Evolutionary conservation across 768 basidiomycete genomes (phyloP), one percentile per base, ranked within the genome.

Genomic region (Leucocoprinus sp.): DNA sequence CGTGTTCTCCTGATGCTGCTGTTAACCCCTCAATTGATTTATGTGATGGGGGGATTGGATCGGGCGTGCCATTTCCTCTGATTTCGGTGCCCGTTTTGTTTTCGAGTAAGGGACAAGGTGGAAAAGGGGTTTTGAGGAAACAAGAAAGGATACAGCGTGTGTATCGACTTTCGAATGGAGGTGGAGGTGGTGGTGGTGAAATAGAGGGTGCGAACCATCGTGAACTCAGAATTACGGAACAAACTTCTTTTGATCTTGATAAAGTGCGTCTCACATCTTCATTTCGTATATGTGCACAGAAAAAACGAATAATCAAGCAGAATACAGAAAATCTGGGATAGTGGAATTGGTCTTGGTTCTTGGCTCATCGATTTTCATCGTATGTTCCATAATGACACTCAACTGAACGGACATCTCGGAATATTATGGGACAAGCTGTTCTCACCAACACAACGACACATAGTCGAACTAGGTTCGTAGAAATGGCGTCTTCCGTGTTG

Each of bases 261-360:
- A 95, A 96, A 57, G 71, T 49, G 35, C 6, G 27, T 15, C 8
- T 15, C 9, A 2, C n/a, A 15, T 28, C 24, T 35, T 37, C 26
- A 4, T 11, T 46, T 51, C 31, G 11, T 14, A n/a, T 31, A 31
- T 12, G 12, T 6, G 5, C 12, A 12, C 6, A 5, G 12, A 28
- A 28, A 28, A 37, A 53, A 52, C 24, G 56, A 47, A 62, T 54
- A 52, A 51, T 53, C 44, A 62, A 55, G 51, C 59, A 53, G 31
- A 57, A 60, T 43, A 55, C 66, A 95, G 93, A 95, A 95, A 90
- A 75, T 95, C 43, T 96, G 93, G 93, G 92, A 95, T 59, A 93
- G 91, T 34, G 93, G 93, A 2, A 72, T 95, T 37, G 91, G 87
- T 5, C 64, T 93, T 15, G 82, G 84, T 47, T 76, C 89, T 2